A percentile compares a stretch with the other conserved stretches of the same genome.
phyloP scores from a whole-genome alignment of 1,284 basidiomycete genomes.

The Ceratobasidium sp. region DNA sequence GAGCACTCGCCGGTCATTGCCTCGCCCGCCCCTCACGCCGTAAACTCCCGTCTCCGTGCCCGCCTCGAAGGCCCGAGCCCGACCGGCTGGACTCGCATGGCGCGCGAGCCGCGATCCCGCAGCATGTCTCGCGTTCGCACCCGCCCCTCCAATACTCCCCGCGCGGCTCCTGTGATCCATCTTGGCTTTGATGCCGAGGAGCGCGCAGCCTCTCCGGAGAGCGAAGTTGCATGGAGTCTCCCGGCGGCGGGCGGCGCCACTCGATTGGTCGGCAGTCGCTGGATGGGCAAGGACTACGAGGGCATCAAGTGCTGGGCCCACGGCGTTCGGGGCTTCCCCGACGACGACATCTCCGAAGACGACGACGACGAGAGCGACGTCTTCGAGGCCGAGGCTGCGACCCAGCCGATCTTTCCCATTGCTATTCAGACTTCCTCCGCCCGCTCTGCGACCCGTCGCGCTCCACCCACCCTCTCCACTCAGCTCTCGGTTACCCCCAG shows the following conservation, averaged over 20 bases:
- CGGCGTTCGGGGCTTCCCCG: conserved; percentile 37
- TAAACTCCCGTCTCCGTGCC: conserved; percentile 36
- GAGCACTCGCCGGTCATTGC: conserved; percentile 24
- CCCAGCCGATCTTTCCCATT: conserved; percentile 33
- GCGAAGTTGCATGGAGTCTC: conserved; percentile 39
- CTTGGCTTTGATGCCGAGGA: conserved; percentile 20
- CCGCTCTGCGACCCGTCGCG: conserved; percentile 14
- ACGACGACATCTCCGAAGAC: conserved; percentile 31
- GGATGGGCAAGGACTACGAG: conserved; percentile 42
- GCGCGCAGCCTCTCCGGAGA: conserved; percentile 35
- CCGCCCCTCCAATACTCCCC: conserved; percentile 13
- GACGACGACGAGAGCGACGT: conserved; percentile 32
- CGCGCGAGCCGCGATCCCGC: conserved; percentile 26
- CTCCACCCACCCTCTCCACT: conserved; percentile 25
- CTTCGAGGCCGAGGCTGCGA: conserved; percentile 1
- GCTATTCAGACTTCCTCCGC: conserved; percentile 8
- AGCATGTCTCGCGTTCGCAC: conserved; percentile 31
- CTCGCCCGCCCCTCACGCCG: conserved; percentile 32
- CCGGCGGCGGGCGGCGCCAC: conserved; percentile 30
- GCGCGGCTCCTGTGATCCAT: conserved; percentile 12
- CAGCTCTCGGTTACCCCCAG: conserved; percentile 29
- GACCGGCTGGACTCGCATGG: conserved; percentile 30
- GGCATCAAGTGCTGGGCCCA: conserved; percentile 40
- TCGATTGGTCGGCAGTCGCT: conserved; percentile 36
- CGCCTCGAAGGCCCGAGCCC: conserved; percentile 40